Conservation (phyloP, 1,139 yeast species). For the Trichomonascaceae sp. region DNA sequence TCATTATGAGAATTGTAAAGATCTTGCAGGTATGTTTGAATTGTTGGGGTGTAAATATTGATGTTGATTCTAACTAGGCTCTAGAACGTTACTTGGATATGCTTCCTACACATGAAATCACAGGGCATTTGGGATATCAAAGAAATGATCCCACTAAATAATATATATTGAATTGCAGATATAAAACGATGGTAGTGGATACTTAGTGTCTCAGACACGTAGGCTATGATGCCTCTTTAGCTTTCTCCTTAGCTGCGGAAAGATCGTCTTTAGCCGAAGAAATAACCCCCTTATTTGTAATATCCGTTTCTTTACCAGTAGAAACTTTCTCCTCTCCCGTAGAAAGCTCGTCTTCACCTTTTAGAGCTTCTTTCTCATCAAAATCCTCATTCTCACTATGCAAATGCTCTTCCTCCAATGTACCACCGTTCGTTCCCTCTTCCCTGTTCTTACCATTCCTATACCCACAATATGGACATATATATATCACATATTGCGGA, state of each 20-base stretch:
- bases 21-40: conserved; percentile 45
- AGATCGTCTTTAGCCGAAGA: neutral
- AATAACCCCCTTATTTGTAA: neutral
- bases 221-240: too few species aligned
- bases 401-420: neutral
- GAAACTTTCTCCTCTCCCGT: neutral
- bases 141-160: conserved; percentile 78
- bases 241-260: neutral
- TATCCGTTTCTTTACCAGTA: neutral
- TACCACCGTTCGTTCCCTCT: neutral
- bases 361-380: neutral
- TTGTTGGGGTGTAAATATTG: neutral
- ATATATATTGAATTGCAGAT: conserved; percentile 10
- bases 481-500: conserved; percentile 52
- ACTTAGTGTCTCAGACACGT: too few species aligned
- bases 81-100: conserved; percentile 63
- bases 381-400: neutral
- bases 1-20: conserved; percentile 73
- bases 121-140: conserved; percentile 76
- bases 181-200: neutral
- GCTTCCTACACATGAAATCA: conserved; percentile 61
- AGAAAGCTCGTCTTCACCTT: neutral
- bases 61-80: neutral
- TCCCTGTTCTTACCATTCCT: conserved; percentile 38
- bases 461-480: conserved; percentile 69